Evolutionary conservation across 768 basidiomycete genomes (phyloP), one percentile per base, ranked within the genome.

Genomic region (Nevesoporus exiguus): DNA sequence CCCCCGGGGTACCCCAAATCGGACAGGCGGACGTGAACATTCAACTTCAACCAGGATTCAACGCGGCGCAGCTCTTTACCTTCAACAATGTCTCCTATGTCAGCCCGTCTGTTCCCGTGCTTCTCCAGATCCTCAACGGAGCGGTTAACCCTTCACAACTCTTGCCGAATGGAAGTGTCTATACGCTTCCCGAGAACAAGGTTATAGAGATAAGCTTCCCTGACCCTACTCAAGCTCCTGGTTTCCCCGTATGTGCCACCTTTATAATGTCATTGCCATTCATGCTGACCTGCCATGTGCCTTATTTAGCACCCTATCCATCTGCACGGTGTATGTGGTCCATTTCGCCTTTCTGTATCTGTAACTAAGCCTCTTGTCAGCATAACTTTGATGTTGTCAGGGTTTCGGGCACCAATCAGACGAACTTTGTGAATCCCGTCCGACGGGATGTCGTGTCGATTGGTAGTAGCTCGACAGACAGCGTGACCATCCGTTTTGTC

Each of bases 401-500:
- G 40, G 56, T 55, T 21, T 63, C 74, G 4, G 67, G 67, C 1
- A 67, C 49, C 43, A 60, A 44, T 6, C 17, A 13, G 9, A 46
- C 61, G 40, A 76, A 76, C 62, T 75, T 67, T 22, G 57, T 63
- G 1, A 71, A 74, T 41, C 75, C 75, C 2, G 62, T 71, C 27
- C 57, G 60, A 43, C 66, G 74, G 7, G 74, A 76, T 25, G 64
- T 65, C 4, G 66, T 69, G 19, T 62, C 60, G 17, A 50, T 64
- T 0, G 68, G 67, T 25, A 47, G 17, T 2, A 43, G 31, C 3
- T 52, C 78, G 65, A 60, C 49, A 3, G 67, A 79, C 69, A 68
- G 77, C 61, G 80, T 81, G 25, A 78, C 78, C 5, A 73, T 88
- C 47, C 77, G 84, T 49, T 86, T 84, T 66, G 64, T 68, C 19